Conservation (phyloP, 2,329 filamentous ascomycete species). For the Aspergillus versicolor region DNA sequence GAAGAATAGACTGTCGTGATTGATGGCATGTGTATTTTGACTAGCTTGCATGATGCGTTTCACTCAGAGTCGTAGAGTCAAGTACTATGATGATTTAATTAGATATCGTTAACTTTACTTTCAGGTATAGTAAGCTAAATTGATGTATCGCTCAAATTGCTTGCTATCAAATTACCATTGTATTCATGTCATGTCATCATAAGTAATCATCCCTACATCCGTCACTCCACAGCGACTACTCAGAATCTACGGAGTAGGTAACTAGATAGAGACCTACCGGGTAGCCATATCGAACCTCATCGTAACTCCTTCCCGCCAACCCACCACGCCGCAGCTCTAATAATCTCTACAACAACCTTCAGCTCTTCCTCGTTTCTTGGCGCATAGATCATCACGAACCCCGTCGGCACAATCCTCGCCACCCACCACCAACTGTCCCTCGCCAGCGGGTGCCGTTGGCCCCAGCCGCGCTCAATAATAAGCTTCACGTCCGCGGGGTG, state of each 20-base stretch:
- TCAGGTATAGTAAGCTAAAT: neutral
- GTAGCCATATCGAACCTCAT: neutral
- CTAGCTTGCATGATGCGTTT: neutral
- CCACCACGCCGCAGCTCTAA: slow-evolving; percentile 73
- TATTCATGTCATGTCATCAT: neutral
- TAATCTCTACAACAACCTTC: slow-evolving; percentile 64
- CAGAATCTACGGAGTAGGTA: too few species aligned
- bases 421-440: slow-evolving; percentile 61
- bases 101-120: neutral
- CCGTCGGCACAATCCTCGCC: slow-evolving; percentile 66
- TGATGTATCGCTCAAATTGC: too few species aligned
- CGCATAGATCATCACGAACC: slow-evolving; percentile 81
- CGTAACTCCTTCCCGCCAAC: slow-evolving; percentile 20
- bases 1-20: neutral
- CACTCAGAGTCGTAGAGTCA: neutral
- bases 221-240: neutral
- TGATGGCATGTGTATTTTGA: neutral
- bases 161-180: neutral
- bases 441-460: slow-evolving; percentile 61
- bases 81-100: neutral
- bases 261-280: neutral
- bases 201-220: neutral
- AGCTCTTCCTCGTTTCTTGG: slow-evolving; percentile 70
- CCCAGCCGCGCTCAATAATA: slow-evolving; percentile 75
- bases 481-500: slow-evolving; percentile 74